Evolutionary conservation across 1,139 yeast genomes (phyloP), one percentile per base, ranked within the genome.

Genomic region (Geotrichum histeridarum): DNA sequence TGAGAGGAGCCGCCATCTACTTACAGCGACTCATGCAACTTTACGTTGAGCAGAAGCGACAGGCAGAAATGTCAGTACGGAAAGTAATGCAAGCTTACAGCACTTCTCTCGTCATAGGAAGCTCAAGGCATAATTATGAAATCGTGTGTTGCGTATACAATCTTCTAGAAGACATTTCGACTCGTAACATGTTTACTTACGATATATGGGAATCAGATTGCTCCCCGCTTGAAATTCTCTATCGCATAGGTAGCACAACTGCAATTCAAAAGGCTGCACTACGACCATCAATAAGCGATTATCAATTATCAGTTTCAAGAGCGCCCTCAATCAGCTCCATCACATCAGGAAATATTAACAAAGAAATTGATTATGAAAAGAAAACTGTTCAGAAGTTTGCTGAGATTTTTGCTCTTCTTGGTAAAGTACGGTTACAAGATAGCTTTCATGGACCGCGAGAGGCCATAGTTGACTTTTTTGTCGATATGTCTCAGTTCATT

Each of bases 201-300:
- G 80, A 78, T 46, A 63, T 77, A 17, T 81, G 84, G 84, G 75
- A 76, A 57, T 71, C 81, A 0, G 63, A 72, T 1, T 61, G 64
- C 14, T 78, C 83, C 2, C 72, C 82, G 1, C 74, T 74, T 48
- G 77, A 73, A 14, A 59, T 66, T 11, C 48, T 67, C n/a, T 56
- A 53, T 33, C 47, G 37, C 15, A 48, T 59, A 6, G 47, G 54
- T 15, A 53, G 14, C 8, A 15, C 14, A 8, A 14, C 50, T 11
- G 36, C 8, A 7, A 37, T 47, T 8, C 42, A 37, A 15, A 14
- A 27, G 4, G 35, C 12, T 22, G 49, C 49, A 2, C 12, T 14
- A n/a, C 48, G 33, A 17, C 18, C 49, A 5, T n/a, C 14, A n/a
- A 15, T 14, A 6, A 18, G 12, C 14, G 14, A 36, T 1, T 7